A percentile compares a stretch with the other conserved stretches of the same genome.
Evolutionary conservation across 2,329 filamentous ascomycete species (phyloP).

Genomic region (Colletotrichum tanaceti): DNA sequence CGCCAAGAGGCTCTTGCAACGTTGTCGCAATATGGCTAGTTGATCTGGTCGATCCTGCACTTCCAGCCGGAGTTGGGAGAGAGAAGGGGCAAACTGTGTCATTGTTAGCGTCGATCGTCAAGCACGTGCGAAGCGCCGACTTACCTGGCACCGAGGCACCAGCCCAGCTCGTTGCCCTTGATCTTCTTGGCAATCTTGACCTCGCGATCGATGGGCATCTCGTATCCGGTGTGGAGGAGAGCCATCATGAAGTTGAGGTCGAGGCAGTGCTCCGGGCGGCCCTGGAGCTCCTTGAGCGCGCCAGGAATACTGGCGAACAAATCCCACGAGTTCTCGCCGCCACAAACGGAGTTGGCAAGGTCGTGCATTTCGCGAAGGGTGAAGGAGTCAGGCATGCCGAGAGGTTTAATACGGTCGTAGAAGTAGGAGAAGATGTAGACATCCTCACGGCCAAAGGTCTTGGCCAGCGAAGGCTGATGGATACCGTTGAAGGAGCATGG

Average conservation of each 20-base stretch:
- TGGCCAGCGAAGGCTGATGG: conserved; percentile 89
- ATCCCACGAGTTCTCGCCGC: conserved; percentile 81
- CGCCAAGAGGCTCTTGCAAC: conserved; percentile 23
- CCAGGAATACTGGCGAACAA: conserved; percentile 81
- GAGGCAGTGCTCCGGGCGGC: conserved; percentile 89
- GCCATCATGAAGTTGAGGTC: conserved; percentile 98
- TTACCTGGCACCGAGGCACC: conserved; percentile 96
- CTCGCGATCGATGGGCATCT: conserved; percentile 96
- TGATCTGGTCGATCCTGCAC: conserved; percentile 84
- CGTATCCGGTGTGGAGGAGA: conserved; percentile 93
- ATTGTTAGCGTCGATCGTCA: conserved; percentile 50
- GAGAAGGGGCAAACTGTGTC: conserved; percentile 80
- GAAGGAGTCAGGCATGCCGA: conserved; percentile 99
- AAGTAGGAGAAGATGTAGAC: conserved; percentile 99
- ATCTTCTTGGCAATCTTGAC: conserved; percentile 99
- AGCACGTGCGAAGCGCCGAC: conserved; percentile 47
- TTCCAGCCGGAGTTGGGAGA: conserved; percentile 87
- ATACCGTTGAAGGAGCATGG: conserved; percentile 99
- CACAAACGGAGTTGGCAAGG: conserved; percentile 85
- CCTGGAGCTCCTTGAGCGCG: conserved; percentile 82
- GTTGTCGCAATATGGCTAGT: conserved; percentile 43
- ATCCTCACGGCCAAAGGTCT: conserved; percentile 92
- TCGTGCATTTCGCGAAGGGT: conserved; percentile 91
- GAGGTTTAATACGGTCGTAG: conserved; percentile 90
- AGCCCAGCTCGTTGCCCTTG: conserved; percentile 94